Conservation (phyloP, 2,329 filamentous ascomycete genomes). For the Aureobasidium sp. region DNA sequence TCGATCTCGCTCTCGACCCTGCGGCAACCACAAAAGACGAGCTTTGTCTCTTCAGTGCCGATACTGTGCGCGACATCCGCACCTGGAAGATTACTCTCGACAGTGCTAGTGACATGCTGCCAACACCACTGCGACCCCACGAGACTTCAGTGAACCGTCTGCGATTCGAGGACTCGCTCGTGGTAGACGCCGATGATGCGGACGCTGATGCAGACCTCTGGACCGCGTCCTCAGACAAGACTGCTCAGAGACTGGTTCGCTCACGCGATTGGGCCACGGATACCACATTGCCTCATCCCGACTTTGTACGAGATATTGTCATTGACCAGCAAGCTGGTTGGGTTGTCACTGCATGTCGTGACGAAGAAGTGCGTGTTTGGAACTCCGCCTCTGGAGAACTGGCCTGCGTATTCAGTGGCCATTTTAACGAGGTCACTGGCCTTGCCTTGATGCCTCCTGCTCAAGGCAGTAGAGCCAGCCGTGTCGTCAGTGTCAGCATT, state of each 20-base stretch:
- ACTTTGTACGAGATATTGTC: slow-evolving; percentile 79
- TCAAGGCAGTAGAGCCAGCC: slow-evolving; percentile 32
- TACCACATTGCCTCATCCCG: slow-evolving; percentile 68
- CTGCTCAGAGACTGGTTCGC: slow-evolving; percentile 69
- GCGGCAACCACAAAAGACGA: slow-evolving; percentile 40
- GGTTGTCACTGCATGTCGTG: slow-evolving; percentile 76
- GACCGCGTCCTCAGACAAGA: slow-evolving; percentile 90
- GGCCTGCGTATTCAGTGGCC: slow-evolving; percentile 49
- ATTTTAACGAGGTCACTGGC: slow-evolving; percentile 89
- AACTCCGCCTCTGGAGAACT: slow-evolving; percentile 39
- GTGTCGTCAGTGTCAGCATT: slow-evolving; percentile 73
- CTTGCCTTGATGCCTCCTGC: slow-evolving; percentile 52
- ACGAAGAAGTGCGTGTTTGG: slow-evolving; percentile 91
- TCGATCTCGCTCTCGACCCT: slow-evolving; percentile 70
- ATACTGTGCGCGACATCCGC: slow-evolving; percentile 55
- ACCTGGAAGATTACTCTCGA: slow-evolving; percentile 59
- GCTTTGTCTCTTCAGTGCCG: slow-evolving; percentile 63
- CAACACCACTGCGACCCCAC: slow-evolving; percentile 62
- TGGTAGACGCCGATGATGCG: slow-evolving; percentile 8
- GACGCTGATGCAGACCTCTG: slow-evolving; percentile 63
- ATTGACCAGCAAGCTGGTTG: slow-evolving; percentile 55
- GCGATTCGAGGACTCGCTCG: slow-evolving; percentile 50
- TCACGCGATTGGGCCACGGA: slow-evolving; percentile 61
- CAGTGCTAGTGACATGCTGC: slow-evolving; percentile 46
- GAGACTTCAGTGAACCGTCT: slow-evolving; percentile 86